Percentiles rank a stretch among this genome's conserved stretches.
phyloP scores from a whole-genome alignment of 305 asterid genomes.

The Fraxinus floribunda region DNA sequence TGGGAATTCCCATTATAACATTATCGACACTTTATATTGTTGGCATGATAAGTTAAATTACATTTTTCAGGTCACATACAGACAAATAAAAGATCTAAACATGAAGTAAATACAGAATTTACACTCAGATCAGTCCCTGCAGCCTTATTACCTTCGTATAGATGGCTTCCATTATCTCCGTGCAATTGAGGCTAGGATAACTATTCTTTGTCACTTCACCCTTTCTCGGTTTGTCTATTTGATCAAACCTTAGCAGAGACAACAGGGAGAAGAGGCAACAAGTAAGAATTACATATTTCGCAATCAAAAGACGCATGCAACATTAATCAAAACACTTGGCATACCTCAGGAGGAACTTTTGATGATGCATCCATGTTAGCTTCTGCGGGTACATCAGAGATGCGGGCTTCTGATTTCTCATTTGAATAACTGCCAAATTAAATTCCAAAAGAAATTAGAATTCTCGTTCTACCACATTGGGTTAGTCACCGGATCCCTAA shows the following conservation, averaged over 20 bases:
- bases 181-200: neutral
- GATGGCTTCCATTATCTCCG: neutral
- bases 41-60: neutral
- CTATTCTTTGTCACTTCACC: constrained; percentile 6
- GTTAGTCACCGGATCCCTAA: neutral
- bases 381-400: constrained; percentile 56
- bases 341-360: constrained; percentile 52
- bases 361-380: constrained; percentile 38
- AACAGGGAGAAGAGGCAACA: neutral
- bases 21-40: neutral
- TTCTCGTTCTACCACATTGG: neutral
- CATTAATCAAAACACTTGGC: neutral
- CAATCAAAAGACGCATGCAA: neutral
- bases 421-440: constrained; percentile 58
- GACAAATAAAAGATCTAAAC: neutral
- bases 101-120: neutral
- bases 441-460: neutral
- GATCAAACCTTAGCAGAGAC: constrained; percentile 33
- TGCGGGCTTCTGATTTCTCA: constrained; percentile 86
- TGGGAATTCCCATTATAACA: neutral
- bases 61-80: neutral
- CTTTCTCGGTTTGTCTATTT: constrained; percentile 10
- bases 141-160: neutral
- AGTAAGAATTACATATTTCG: constrained; percentile 17
- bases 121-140: neutral